Base-by-base conservation (phyloP, 176 grass and related monocot species). In the Avena insularis region DNA sequence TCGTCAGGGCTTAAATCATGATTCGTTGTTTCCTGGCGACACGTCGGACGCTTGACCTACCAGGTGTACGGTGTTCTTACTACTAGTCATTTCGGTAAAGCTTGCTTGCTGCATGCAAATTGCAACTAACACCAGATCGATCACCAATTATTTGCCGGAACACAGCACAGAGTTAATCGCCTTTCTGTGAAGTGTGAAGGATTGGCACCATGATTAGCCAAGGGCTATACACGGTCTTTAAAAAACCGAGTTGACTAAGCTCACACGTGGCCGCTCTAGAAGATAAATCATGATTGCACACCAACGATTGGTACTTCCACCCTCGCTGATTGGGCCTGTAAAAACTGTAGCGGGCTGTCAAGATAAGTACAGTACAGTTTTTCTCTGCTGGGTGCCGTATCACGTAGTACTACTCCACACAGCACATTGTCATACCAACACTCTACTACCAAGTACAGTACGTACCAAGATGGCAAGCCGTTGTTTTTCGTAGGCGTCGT, bases 1-100 rank as follows among this genome's bases (percentile, higher is more conserved):
- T 48, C 25, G 89, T 83, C 84, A 79, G 60, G 46, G 2, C 33
- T 57, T 79, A 65, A 72, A 83, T 73, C 45, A 83, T 73, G 13
- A 17, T 43, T 56, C 57, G 0, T 20, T 66, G 66, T 12, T 45
- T 47, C 57, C 0, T 35, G 21, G n/a, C 46, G 40, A 64, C 79
- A 72, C 43, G 45, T 79, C 17, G 40, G 60, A 31, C 31, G 56
- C 29, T 45, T 83, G 56, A 83, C 80, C 17, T 74, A 31, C 17
- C 65, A 56, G 12, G 15, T 8, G 63, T 11, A 15, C 63, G 6
- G 6, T 43, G 40, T 43, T 43, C 40, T 43, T 8, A 43, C 40
- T 0, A 43, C 40, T 0, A 0, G 40, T 43, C 79, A 33, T 56
- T 12, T 3, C 12, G 6, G 31, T 56, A 17, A 29, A 29, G 54